A percentile compares a stretch with the other conserved stretches of the same genome.
Conservation (phyloP, 345 rosid genomes). For the Boechera retrofracta region DNA sequence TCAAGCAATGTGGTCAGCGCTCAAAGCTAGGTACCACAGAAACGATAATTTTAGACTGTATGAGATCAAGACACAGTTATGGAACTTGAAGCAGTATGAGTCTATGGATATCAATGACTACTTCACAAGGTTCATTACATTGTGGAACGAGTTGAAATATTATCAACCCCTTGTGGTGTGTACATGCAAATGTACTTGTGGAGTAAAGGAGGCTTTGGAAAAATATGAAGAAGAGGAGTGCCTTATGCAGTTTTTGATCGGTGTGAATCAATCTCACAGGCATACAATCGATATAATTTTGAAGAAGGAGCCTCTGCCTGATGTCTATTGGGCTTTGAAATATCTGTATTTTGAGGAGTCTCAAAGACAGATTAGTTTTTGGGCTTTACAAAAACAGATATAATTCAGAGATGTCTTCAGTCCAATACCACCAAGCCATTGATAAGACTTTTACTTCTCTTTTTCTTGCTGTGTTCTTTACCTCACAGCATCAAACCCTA, state of each 20-base stretch:
- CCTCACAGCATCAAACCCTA: background rate
- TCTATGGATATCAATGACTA: background rate
- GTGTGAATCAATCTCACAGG: background rate
- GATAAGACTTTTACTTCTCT: too few relatives aligned
- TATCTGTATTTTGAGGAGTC: background rate
- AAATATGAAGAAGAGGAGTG: background rate
- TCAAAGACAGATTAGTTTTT: background rate
- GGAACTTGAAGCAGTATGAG: background rate
- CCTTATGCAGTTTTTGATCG: background rate
- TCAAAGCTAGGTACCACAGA: background rate
- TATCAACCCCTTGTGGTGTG: background rate
- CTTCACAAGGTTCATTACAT: background rate
- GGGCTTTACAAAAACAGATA: background rate
- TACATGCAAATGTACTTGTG: background rate
- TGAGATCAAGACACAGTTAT: background rate
- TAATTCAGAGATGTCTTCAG: too few relatives aligned
- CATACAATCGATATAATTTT: background rate
- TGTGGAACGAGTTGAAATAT: background rate
- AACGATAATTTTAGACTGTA: background rate
- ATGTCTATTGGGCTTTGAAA: constrained; percentile 1
- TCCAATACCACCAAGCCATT: too few relatives aligned
- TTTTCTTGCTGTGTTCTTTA: too few relatives aligned
- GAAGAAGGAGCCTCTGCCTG: background rate
- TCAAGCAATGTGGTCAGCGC: constrained; percentile 12
- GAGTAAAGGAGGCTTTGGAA: background rate